phyloP scores from a whole-genome alignment of 2,329 filamentous ascomycete genomes.

The Penicillium sp. region DNA sequence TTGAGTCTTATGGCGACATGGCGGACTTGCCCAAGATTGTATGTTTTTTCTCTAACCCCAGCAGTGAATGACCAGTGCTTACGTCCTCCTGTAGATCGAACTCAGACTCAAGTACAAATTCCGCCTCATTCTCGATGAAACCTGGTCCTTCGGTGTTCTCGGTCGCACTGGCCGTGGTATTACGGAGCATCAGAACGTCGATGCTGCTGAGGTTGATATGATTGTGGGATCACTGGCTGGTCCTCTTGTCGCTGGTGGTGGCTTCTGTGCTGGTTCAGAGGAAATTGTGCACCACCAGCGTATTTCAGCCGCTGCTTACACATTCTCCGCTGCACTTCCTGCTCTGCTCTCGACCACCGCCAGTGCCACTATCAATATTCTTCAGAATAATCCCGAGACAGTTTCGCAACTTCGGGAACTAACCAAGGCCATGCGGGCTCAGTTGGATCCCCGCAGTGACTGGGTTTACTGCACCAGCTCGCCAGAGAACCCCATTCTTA shows the following conservation, averaged over 20 bases:
- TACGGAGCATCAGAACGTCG: slow-evolving; percentile 95
- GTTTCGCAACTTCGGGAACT: slow-evolving; percentile 78
- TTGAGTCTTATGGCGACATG: slow-evolving; percentile 84
- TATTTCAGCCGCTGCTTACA: slow-evolving; percentile 87
- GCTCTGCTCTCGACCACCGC: slow-evolving; percentile 94
- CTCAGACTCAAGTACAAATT: slow-evolving; percentile 97
- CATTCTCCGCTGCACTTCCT: slow-evolving; percentile 90
- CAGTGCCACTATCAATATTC: slow-evolving; percentile 80
- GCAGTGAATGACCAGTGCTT: slow-evolving; percentile 1
- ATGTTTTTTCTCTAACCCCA: slow-evolving; percentile 31
- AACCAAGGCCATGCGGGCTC: slow-evolving; percentile 77
- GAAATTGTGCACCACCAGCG: slow-evolving; percentile 97
- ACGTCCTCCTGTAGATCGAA: slow-evolving; percentile 61
- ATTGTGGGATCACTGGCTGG: slow-evolving; percentile 90
- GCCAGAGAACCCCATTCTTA: slow-evolving; percentile 80
- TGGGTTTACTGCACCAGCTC: slow-evolving; percentile 83
- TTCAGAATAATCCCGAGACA: slow-evolving; percentile 84
- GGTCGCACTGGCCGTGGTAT: slow-evolving; percentile 87
- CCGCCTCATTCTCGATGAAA: slow-evolving; percentile 94
- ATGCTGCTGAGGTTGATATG: slow-evolving; percentile 92
- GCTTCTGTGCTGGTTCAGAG: slow-evolving; percentile 87
- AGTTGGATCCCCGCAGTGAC: slow-evolving; percentile 89
- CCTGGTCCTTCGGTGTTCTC: slow-evolving; percentile 93
- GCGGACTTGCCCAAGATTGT: slow-evolving; percentile 82
- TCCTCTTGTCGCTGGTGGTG: slow-evolving; percentile 85